A percentile compares a stretch with the other conserved stretches of the same genome.
These are phyloP conservation scores for Chaetomium fimeti DNA, from an alignment of 495 filamentous ascomycete genomes.

Conservation along the genomic window DNA sequence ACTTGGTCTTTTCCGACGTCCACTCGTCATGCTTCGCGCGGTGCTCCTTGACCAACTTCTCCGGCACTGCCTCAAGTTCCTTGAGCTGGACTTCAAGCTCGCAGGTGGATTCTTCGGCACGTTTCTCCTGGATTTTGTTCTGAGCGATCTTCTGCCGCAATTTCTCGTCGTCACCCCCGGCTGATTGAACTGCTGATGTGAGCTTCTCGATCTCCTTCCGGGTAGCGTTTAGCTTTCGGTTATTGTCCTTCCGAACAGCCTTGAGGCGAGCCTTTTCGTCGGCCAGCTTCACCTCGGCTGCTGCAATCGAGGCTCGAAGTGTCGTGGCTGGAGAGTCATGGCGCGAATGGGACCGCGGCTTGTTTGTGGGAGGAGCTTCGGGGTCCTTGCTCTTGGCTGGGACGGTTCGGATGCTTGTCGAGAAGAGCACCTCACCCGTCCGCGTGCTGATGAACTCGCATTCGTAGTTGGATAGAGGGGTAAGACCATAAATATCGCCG, in stretches of 20 bases:
- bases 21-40: slow-evolving; percentile 59
- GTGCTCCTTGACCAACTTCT: slow-evolving; percentile 62
- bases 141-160: slow-evolving; percentile 75
- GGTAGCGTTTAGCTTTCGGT: slow-evolving; percentile 62
- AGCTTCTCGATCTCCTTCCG: slow-evolving; percentile 80
- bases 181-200: slow-evolving; percentile 61
- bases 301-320: slow-evolving; percentile 78
- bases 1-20: slow-evolving; percentile 61
- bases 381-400: slow-evolving; percentile 65
- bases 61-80: slow-evolving; percentile 63
- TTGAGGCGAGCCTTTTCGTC: slow-evolving; percentile 76
- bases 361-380: slow-evolving; percentile 42
- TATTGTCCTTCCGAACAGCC: slow-evolving; percentile 75
- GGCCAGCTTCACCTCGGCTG: slow-evolving; percentile 72
- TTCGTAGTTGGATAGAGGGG: slow-evolving; percentile 78
- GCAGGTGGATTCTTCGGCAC: slow-evolving; percentile 69
- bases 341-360: slow-evolving; percentile 60
- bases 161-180: slow-evolving; percentile 78
- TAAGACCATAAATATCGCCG: slow-evolving; percentile 86
- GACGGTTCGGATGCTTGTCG: slow-evolving; percentile 76
- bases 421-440: slow-evolving; percentile 71
- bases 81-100: slow-evolving; percentile 64
- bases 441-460: slow-evolving; percentile 78
- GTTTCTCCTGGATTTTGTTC: slow-evolving; percentile 74
- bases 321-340: slow-evolving; percentile 88